Percentiles rank a stretch among this genome's conserved stretches.
These are phyloP conservation scores for Trichoderma cornu-damae DNA, from an alignment of 2,329 filamentous ascomycete genomes.

Conservation along the genomic window DNA sequence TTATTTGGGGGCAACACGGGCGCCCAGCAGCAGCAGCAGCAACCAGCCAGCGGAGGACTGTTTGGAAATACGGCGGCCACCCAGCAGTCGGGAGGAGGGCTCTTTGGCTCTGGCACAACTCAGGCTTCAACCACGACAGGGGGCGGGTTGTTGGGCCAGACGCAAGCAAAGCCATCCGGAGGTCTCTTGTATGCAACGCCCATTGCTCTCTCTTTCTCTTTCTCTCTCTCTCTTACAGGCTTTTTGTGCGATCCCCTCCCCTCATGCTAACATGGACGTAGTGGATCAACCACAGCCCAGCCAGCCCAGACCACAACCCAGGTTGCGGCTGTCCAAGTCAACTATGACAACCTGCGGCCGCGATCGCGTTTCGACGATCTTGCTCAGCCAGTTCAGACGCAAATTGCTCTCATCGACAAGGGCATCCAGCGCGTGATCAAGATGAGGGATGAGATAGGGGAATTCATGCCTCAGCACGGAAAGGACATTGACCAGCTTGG, in stretches of 20 bases:
- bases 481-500: slow-evolving; percentile 44
- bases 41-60: slow-evolving; percentile 23
- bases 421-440: slow-evolving; percentile 76
- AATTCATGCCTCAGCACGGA: slow-evolving; percentile 56
- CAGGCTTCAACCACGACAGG: slow-evolving; percentile 21
- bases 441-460: slow-evolving; percentile 70
- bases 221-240: not conserved
- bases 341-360: slow-evolving; percentile 70
- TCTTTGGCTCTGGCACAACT: slow-evolving; percentile 28
- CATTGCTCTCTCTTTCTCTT: too few relatives aligned
- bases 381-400: slow-evolving; percentile 70
- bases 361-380: slow-evolving; percentile 92
- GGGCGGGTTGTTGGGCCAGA: slow-evolving; percentile 32
- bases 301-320: slow-evolving; percentile 41
- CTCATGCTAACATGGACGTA: slow-evolving; percentile 23
- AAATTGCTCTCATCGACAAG: slow-evolving; percentile 73
- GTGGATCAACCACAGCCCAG: slow-evolving; percentile 30
- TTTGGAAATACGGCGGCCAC: slow-evolving; percentile 25
- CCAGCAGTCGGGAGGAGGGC: slow-evolving; percentile 27
- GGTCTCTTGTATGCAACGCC: slow-evolving; percentile 31
- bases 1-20: slow-evolving; percentile 25
- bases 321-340: slow-evolving; percentile 70
- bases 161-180: slow-evolving; percentile 31
- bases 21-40: slow-evolving; percentile 20
- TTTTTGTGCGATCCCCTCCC: not conserved